Conservation (phyloP, 1,284 basidiomycete species). For the Melampsora larici-populina region DNA sequence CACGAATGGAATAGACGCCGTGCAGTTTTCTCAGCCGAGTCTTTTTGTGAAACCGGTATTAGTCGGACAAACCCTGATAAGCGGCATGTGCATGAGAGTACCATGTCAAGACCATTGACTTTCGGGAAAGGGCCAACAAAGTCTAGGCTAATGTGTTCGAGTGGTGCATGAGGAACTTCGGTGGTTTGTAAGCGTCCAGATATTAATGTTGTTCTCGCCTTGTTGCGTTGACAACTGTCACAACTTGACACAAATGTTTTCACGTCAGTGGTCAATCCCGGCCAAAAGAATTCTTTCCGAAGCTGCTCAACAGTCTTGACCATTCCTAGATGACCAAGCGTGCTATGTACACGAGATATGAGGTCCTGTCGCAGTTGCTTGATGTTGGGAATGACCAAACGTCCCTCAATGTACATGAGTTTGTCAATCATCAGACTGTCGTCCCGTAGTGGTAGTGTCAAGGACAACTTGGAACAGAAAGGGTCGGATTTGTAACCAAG, state of each 20-base stretch:
- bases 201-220: constrained; percentile 25
- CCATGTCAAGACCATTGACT: not conserved
- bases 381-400: constrained; percentile 52
- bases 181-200: constrained; percentile 34
- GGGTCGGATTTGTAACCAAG: not conserved
- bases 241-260: not conserved
- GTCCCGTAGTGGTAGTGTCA: not conserved
- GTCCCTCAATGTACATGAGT: constrained; percentile 52
- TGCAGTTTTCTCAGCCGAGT: not conserved
- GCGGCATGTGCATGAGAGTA: too few relatives aligned
- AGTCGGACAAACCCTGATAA: not conserved
- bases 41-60: not conserved
- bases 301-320: constrained; percentile 54
- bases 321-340: constrained; percentile 55
- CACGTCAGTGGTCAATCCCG: constrained; percentile 51
- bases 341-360: constrained; percentile 50
- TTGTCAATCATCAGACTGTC: constrained; percentile 39
- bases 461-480: not conserved
- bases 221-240: constrained; percentile 43
- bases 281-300: constrained; percentile 56
- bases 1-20: not conserved
- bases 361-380: constrained; percentile 47
- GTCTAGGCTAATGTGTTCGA: not conserved
- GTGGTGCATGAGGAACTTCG: too few relatives aligned
- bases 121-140: constrained; percentile 2